These are phyloP conservation scores for Acanthamoeba lenticulata DNA, from an alignment of 208 protist species.

Conservation along the genomic window DNA sequence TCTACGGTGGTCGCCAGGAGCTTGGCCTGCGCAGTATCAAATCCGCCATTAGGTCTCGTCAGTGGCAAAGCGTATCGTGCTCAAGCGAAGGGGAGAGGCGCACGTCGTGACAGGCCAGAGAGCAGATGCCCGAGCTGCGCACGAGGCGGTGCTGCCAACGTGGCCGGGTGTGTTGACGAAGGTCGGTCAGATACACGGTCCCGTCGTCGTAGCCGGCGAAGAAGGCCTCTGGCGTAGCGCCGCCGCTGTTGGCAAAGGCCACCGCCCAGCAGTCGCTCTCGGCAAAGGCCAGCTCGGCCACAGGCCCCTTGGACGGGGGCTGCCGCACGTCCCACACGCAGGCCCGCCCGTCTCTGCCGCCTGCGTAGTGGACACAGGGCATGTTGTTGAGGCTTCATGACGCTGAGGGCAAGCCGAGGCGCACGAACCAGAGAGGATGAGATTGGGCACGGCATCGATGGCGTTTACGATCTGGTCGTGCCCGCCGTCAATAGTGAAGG, in stretches of 20 bases:
- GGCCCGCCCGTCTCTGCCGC: background rate
- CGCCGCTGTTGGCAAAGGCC: background rate
- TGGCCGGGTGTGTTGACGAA: background rate
- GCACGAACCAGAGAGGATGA: background rate
- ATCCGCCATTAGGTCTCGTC: too few species aligned
- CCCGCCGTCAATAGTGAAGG: background rate
- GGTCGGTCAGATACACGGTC: background rate
- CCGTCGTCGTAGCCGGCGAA: constrained; percentile 40
- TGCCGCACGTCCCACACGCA: constrained; percentile 51
- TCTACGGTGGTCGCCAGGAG: constrained; percentile 18
- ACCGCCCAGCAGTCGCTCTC: constrained; percentile 24
- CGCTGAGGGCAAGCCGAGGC: too few species aligned
- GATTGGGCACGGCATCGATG: background rate
- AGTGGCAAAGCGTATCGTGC: too few species aligned
- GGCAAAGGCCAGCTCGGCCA: background rate
- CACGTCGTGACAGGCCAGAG: background rate
- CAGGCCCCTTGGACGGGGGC: background rate
- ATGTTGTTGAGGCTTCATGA: background rate
- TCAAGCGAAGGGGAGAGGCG: too few species aligned
- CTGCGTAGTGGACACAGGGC: background rate
- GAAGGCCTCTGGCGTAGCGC: background rate
- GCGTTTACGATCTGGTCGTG: background rate
- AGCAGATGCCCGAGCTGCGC: constrained; percentile 38
- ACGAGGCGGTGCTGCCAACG: constrained; percentile 30
- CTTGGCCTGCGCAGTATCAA: too few species aligned